phyloP scores from a whole-genome alignment of 345 rosid species.

The Erysimum cheiranthoides region DNA sequence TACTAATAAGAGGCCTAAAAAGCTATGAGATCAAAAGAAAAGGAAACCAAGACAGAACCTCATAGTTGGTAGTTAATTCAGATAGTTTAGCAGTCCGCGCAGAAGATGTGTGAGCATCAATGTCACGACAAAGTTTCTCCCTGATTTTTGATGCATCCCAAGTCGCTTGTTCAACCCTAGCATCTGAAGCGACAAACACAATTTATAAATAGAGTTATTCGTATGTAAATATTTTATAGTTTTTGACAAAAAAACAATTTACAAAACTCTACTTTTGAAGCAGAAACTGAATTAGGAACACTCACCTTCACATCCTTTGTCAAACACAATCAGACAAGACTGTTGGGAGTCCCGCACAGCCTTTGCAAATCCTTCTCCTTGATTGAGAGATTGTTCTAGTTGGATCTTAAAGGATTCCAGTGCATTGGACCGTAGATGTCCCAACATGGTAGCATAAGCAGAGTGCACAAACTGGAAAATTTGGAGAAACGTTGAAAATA shows the following conservation, averaged over 20 bases:
- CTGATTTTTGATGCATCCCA: slow-evolving; percentile 72
- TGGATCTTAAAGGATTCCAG: slow-evolving; percentile 58
- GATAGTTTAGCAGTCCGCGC: slow-evolving; percentile 57
- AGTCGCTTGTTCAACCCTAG: slow-evolving; percentile 58
- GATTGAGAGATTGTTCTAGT: slow-evolving; percentile 56
- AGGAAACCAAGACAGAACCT: slow-evolving; percentile 52
- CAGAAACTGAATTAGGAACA: slow-evolving; percentile 8
- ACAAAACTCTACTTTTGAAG: neutral
- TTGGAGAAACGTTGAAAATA: slow-evolving; percentile 20
- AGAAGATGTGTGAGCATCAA: slow-evolving; percentile 59
- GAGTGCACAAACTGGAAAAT: slow-evolving; percentile 59
- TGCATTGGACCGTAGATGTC: slow-evolving; percentile 62
- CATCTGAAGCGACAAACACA: slow-evolving; percentile 51
- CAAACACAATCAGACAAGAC: slow-evolving; percentile 65
- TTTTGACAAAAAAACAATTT: slow-evolving; percentile 1
- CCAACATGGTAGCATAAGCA: slow-evolving; percentile 60
- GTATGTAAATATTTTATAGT: neutral
- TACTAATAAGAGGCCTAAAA: slow-evolving; percentile 1
- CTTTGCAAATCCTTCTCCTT: slow-evolving; percentile 70
- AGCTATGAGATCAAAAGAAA: slow-evolving; percentile 29
- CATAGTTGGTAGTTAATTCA: slow-evolving; percentile 55
- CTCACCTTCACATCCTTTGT: slow-evolving; percentile 70
- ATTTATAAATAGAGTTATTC: neutral
- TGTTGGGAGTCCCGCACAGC: slow-evolving; percentile 55
- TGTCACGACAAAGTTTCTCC: slow-evolving; percentile 66